These are phyloP conservation scores for Dendrobium nobile DNA, from an alignment of 106 monocot species.

Conservation along the genomic window DNA sequence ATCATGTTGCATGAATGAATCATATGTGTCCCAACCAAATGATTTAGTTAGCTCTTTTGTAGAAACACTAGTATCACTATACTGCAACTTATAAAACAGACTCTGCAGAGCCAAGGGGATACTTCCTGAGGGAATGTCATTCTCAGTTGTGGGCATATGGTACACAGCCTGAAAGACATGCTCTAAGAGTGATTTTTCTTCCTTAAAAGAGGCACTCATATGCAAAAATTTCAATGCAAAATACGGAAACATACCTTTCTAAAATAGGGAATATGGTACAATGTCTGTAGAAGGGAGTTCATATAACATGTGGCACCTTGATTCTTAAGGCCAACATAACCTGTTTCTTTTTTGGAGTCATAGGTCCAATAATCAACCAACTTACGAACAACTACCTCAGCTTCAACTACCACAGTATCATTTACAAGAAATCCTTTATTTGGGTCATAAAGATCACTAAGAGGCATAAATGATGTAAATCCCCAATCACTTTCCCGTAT, in stretches of 20 bases:
- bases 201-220: background rate
- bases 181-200: background rate
- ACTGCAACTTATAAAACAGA: constrained; percentile 61
- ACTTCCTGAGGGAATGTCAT: constrained; percentile 36
- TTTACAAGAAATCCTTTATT: constrained; percentile 47
- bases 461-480: constrained; percentile 69
- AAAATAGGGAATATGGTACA: constrained; percentile 70
- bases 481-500: constrained; percentile 71
- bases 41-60: constrained; percentile 46
- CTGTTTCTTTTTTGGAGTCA: constrained; percentile 67
- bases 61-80: constrained; percentile 52
- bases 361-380: constrained; percentile 58
- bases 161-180: constrained; percentile 29
- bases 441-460: constrained; percentile 58
- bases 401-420: constrained; percentile 51
- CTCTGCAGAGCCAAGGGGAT: constrained; percentile 41
- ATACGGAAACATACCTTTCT: constrained; percentile 33
- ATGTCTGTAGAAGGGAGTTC: constrained; percentile 65
- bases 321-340: constrained; percentile 69
- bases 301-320: constrained; percentile 77
- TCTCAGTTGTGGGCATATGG: constrained; percentile 46
- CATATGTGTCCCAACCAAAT: constrained; percentile 48
- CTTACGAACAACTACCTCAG: constrained; percentile 53
- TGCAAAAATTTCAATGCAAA: background rate
- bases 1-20: constrained; percentile 59